Evolutionary conservation across 2,329 filamentous ascomycete species (phyloP), one percentile per base, ranked within the genome.

Genomic region (Talaromyces sp.): DNA sequence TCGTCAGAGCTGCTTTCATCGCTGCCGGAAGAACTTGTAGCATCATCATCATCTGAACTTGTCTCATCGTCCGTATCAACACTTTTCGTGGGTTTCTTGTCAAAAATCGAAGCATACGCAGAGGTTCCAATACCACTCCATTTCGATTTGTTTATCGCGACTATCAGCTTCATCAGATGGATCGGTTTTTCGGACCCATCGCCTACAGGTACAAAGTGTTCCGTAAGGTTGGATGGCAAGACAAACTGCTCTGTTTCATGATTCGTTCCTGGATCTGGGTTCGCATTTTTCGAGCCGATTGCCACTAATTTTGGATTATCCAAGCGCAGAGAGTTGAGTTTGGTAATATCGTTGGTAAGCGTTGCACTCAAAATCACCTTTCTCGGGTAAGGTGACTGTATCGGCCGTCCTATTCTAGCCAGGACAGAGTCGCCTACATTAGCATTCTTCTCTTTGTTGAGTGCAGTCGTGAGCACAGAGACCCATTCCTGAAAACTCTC

Each of bases 401-500:
- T 74, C 45, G 73, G 76, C 72, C 74, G 78, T 68, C 73, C 79
- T 69, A 76, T 77, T 60, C 73, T 66, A 1, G 73, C 68, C 33
- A 77, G 61, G 11, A 78, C 68, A 49, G 74, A 68, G 13, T 75
- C 73, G 35, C 73, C 74, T n/a, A 68, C 69, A 10, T 83, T 82
- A 69, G 83, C 83, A 1, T 79, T 75, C 43, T 83, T 82, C 67
- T 91, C 82, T 52, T 81, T 80, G 16, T 88, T 85, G 73, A 86
- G 69, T 2, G 81, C 81, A 24, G 77, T 76, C 71, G 92, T 89
- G 7, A 95, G 86, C 0, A 89, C 80, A 47, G 88, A 86, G 3
- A 96, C 82, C 93, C 93, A 97, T 72, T 94, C 90, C 74, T 97
- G 93, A 76, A 95, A 97, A 72, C 90, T 93, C 75, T 98, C 92